phyloP scores from a whole-genome alignment of 179 eudicot genomes.

The Vitellaria paradoxa region DNA sequence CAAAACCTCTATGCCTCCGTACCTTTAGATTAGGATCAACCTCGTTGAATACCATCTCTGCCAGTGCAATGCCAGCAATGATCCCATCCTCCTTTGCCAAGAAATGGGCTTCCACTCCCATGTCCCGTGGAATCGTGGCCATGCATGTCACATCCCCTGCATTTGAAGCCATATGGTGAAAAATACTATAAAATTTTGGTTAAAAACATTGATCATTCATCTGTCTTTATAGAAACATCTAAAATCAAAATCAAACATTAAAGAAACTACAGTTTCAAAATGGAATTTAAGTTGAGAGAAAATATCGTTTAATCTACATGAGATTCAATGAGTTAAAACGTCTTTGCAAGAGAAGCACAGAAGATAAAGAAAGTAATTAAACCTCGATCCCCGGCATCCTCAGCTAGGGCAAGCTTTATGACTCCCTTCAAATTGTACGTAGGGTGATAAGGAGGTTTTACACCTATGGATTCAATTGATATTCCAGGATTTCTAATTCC shows the following conservation, averaged over 20 bases:
- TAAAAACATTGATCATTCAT: no score
- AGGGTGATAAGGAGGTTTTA: constrained; percentile 79
- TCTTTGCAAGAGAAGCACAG: background rate
- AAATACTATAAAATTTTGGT: no score
- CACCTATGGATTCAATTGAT: constrained; percentile 26
- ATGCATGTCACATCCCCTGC: no score
- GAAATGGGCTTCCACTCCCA: constrained; percentile 94
- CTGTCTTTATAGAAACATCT: no score
- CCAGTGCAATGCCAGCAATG: constrained; percentile 82
- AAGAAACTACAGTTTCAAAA: background rate
- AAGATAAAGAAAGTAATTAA: constrained; percentile 15
- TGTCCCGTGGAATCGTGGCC: constrained; percentile 81
- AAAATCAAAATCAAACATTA: background rate
- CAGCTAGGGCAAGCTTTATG: constrained; percentile 85
- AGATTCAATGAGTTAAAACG: background rate
- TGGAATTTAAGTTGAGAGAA: background rate
- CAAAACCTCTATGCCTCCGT: constrained; percentile 11
- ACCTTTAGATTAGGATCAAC: constrained; percentile 93
- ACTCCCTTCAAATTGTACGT: constrained; percentile 88
- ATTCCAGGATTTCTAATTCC: constrained; percentile 16
- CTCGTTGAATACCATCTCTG: constrained; percentile 79
- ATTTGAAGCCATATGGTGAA: no score
- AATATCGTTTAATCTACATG: background rate
- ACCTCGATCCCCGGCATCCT: constrained; percentile 88
- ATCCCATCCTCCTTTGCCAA: constrained; percentile 91